phyloP scores from a whole-genome alignment of 2,329 filamentous ascomycete species.

The Fusarium sp. region DNA sequence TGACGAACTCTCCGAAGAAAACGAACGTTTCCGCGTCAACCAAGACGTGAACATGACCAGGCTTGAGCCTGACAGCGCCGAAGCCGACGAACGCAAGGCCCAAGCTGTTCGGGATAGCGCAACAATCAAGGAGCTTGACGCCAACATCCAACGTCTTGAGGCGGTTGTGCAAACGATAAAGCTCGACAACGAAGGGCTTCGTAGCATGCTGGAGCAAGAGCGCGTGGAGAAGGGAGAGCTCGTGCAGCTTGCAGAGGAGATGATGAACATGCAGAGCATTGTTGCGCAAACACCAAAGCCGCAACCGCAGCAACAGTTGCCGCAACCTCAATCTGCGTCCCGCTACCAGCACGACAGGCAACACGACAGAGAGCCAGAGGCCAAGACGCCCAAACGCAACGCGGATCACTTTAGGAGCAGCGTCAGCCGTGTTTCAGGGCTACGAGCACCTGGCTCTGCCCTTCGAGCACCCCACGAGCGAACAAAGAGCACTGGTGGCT shows the following conservation, averaged over 20 bases:
- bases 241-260: conserved; percentile 84
- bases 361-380: conserved; percentile 45
- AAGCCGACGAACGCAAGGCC: conserved; percentile 64
- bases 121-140: conserved; percentile 77
- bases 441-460: conserved; percentile 71
- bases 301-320: conserved; percentile 44
- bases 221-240: conserved; percentile 87
- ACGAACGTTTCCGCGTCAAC: conserved; percentile 77
- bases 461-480: conserved; percentile 60
- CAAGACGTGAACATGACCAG: conserved; percentile 76
- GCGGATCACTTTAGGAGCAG: conserved; percentile 59
- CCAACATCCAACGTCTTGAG: conserved; percentile 80
- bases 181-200: conserved; percentile 75
- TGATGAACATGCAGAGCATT: conserved; percentile 77
- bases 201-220: conserved; percentile 77
- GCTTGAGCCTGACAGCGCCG: conserved; percentile 62
- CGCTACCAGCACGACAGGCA: conserved; percentile 43
- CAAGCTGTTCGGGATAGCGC: conserved; percentile 75
- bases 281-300: conserved; percentile 50
- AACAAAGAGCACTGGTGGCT: conserved; percentile 60
- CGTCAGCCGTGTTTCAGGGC: conserved; percentile 67
- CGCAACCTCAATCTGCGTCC: conserved; percentile 36
- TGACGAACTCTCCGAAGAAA: conserved; percentile 77
- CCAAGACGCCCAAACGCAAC: conserved; percentile 53
- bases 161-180: conserved; percentile 79